phyloP scores from a whole-genome alignment of 176 grass and related monocot species.

The Rhipidocladum racemiflorum region DNA sequence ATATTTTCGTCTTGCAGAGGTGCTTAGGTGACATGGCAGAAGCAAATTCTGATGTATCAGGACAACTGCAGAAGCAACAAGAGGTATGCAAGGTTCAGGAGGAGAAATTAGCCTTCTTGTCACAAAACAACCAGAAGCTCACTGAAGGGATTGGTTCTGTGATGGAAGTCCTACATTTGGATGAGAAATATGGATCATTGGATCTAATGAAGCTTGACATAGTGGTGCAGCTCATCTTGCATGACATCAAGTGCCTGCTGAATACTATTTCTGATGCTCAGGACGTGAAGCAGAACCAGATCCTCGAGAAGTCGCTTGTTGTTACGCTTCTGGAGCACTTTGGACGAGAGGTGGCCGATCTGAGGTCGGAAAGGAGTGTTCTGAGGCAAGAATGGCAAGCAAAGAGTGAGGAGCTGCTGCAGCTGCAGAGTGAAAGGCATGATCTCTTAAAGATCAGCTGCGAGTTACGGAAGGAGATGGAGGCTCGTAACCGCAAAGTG shows the following conservation, averaged over 20 bases:
- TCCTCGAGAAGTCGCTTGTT: slow-evolving; percentile 88
- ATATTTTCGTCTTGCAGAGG: slow-evolving; percentile 75
- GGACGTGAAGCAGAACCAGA: slow-evolving; percentile 75
- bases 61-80: slow-evolving; percentile 40
- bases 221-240: slow-evolving; percentile 85
- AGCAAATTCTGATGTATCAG: slow-evolving; percentile 43
- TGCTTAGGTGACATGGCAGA: slow-evolving; percentile 69
- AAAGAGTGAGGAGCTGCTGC: slow-evolving; percentile 53
- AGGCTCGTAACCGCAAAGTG: slow-evolving; percentile 50
- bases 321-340: slow-evolving; percentile 91
- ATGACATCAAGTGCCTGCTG: slow-evolving; percentile 73
- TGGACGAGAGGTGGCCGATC: slow-evolving; percentile 72
- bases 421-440: slow-evolving; percentile 49
- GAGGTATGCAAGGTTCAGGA: slow-evolving; percentile 34
- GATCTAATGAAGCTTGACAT: slow-evolving; percentile 79
- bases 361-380: slow-evolving; percentile 68
- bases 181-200: slow-evolving; percentile 73
- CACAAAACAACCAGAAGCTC: slow-evolving; percentile 53
- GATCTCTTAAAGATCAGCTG: slow-evolving; percentile 48
- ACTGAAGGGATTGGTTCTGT: slow-evolving; percentile 63
- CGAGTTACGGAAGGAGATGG: slow-evolving; percentile 52
- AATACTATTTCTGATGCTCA: slow-evolving; percentile 75
- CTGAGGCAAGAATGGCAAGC: slow-evolving; percentile 57
- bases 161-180: slow-evolving; percentile 62
- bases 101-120: slow-evolving; percentile 36